These are phyloP conservation scores for Annulohypoxylon stygium DNA, from an alignment of 495 filamentous ascomycete genomes.

Conservation along the genomic window DNA sequence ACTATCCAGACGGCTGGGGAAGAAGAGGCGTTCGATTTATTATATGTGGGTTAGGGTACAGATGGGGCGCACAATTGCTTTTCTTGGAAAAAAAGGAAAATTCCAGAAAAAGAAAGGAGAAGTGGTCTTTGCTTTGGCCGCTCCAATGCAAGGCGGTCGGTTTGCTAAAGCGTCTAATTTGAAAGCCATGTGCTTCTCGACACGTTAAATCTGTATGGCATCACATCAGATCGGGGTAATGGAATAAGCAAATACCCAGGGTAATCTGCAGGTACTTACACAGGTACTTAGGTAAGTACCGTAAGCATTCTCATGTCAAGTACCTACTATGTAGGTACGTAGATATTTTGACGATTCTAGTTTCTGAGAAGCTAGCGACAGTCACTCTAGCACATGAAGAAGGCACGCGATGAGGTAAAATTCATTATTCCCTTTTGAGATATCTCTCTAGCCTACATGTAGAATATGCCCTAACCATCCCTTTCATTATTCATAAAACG, in stretches of 20 bases:
- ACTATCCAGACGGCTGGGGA: constrained; percentile 13
- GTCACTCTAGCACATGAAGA: not conserved
- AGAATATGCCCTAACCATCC: constrained; percentile 10
- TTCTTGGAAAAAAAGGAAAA: not conserved
- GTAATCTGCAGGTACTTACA: not conserved
- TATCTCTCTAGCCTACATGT: constrained; percentile 6
- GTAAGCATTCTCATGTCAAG: not conserved
- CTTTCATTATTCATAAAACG: constrained; percentile 24
- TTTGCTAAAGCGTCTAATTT: not conserved
- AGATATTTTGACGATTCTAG: not conserved
- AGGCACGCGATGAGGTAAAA: not conserved
- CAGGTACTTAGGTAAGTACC: not conserved
- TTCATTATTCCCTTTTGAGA: constrained; percentile 13
- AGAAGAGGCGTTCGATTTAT: constrained; percentile 11
- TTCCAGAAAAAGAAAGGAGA: not conserved
- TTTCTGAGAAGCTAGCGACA: not conserved
- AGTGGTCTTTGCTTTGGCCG: not conserved
- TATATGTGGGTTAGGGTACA: constrained; percentile 22
- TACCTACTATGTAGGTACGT: too few species aligned
- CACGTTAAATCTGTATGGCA: not conserved
- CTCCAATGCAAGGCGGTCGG: not conserved
- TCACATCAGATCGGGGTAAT: not conserved
- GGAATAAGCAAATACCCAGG: not conserved
- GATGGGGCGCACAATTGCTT: constrained; percentile 20
- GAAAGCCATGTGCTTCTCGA: constrained; percentile 9